phyloP scores from a whole-genome alignment of 2,329 filamentous ascomycete genomes.

The Scedosporium dehoogii region DNA sequence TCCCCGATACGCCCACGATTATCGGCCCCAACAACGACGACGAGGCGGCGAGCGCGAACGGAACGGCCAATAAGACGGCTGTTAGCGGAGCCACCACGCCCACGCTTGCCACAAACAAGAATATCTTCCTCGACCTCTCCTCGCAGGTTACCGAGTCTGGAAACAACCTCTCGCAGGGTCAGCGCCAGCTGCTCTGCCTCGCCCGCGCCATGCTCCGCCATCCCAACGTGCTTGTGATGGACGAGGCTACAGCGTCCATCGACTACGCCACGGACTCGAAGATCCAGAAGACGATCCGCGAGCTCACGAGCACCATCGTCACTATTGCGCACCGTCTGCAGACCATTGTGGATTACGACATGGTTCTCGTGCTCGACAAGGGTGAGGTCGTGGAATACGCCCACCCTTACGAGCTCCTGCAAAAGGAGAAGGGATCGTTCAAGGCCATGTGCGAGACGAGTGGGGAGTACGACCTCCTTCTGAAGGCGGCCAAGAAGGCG shows the following conservation, averaged over 20 bases:
- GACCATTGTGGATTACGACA: constrained; percentile 97
- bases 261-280: constrained; percentile 93
- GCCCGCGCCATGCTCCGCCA: constrained; percentile 86
- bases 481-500: constrained; percentile 46
- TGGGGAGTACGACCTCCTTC: constrained; percentile 42
- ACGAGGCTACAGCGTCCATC: constrained; percentile 95
- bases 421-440: constrained; percentile 56
- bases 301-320: constrained; percentile 85
- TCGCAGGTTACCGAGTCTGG: constrained; percentile 83
- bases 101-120: constrained; percentile 65
- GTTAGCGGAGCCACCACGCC: constrained; percentile 13
- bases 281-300: constrained; percentile 93
- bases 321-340: constrained; percentile 94
- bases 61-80: constrained; percentile 7
- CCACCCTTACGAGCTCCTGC: constrained; percentile 76
- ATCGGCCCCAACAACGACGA: constrained; percentile 4
- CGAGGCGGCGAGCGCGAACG: constrained; percentile 7
- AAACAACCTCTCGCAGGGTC: constrained; percentile 89
- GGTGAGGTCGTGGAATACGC: constrained; percentile 81
- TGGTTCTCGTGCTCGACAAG: constrained; percentile 88
- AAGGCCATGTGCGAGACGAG: constrained; percentile 56
- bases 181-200: constrained; percentile 87
- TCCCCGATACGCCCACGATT: constrained; percentile 3
- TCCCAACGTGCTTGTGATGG: constrained; percentile 94
- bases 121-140: constrained; percentile 80